Evolutionary conservation across 108 stramenopile species (phyloP).

Genomic region (Stephanodiscus triporus): DNA sequence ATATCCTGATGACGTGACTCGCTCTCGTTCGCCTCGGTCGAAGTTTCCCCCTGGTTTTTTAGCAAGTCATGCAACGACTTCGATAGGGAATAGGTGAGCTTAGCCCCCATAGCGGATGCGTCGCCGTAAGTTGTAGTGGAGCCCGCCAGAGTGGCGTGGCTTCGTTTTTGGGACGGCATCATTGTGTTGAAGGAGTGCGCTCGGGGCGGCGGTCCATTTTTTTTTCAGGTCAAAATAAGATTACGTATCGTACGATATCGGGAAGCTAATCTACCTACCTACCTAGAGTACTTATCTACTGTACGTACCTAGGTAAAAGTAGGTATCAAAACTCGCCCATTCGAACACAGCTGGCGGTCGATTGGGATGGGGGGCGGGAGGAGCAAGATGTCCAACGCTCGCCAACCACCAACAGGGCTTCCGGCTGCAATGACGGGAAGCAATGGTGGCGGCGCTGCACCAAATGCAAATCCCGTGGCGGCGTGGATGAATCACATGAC

Average conservation of each 20-base stretch:
- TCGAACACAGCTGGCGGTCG: no score
- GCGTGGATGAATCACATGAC: constrained; percentile 5
- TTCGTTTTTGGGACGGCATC: constrained; percentile 5
- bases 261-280: no score
- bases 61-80: neutral
- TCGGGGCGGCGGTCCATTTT: neutral
- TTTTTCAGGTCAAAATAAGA: no score
- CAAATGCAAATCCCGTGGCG: neutral
- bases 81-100: constrained; percentile 1
- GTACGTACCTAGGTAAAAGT: no score
- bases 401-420: neutral
- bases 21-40: neutral
- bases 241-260: no score
- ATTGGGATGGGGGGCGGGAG: no score
- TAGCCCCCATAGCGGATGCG: neutral
- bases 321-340: no score
- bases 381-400: neutral
- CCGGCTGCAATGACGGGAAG: neutral
- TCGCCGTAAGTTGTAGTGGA: no score
- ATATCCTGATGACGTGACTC: constrained; percentile 7
- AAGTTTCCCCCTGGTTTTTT: neutral
- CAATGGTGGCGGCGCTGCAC: neutral
- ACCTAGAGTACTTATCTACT: no score
- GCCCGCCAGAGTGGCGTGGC: constrained; percentile 2
- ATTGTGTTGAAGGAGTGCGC: neutral